Evolutionary conservation across 179 eudicot genomes (phyloP).

Genomic region (Camellia oleifera): DNA sequence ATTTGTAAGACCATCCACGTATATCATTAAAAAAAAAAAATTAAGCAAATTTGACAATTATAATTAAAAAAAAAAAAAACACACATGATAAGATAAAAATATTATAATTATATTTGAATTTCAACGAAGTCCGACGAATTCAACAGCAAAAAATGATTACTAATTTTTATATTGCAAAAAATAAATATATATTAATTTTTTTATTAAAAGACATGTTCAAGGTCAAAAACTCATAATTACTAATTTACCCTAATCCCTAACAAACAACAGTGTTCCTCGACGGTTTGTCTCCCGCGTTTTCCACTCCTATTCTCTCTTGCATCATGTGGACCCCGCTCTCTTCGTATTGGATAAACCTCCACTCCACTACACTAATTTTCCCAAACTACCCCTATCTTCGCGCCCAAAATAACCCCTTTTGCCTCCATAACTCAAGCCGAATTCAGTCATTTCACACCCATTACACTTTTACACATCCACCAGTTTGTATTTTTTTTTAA

Average conservation of each 20-base stretch:
- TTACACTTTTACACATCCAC: background rate
- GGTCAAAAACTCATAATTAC: background rate
- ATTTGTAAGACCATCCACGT: too few species aligned
- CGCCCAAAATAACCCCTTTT: background rate
- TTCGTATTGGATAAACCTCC: background rate
- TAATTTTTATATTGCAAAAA: too few species aligned
- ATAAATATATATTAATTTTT: too few species aligned
- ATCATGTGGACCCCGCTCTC: constrained; percentile 3
- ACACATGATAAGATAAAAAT: too few species aligned
- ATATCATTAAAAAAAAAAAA: too few species aligned
- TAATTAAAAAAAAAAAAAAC: too few species aligned
- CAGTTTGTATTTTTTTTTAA: background rate
- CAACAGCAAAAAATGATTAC: too few species aligned
- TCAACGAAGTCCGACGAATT: too few species aligned
- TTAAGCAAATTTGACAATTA: too few species aligned
- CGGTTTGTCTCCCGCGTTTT: constrained; percentile 16
- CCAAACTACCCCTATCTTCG: constrained; percentile 8
- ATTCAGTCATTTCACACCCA: background rate
- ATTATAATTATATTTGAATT: too few species aligned
- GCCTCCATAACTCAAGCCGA: background rate
- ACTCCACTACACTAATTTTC: background rate
- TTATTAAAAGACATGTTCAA: background rate
- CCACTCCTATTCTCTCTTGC: background rate
- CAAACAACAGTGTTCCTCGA: background rate
- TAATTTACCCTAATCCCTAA: background rate